Percentiles rank a stretch among this genome's conserved stretches.
Evolutionary conservation across 2,329 filamentous ascomycete species (phyloP).

Genomic region (Phialophora tarda): DNA sequence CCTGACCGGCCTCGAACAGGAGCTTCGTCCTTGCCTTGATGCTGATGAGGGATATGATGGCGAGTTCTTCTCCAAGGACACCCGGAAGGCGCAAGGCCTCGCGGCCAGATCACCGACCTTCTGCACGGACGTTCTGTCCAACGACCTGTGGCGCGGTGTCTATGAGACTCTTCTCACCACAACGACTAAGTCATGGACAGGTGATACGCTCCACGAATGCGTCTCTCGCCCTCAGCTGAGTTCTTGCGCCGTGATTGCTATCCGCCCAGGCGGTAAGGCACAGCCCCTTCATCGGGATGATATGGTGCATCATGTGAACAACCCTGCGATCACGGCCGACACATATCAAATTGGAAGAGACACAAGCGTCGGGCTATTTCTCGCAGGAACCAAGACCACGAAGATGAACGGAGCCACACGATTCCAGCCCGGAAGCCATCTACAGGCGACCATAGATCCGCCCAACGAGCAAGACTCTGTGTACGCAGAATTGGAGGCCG

Average conservation of each 20-base stretch:
- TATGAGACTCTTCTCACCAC: neutral
- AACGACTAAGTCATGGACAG: neutral
- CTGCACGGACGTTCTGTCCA: neutral
- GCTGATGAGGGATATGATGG: neutral
- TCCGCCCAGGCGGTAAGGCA: neutral
- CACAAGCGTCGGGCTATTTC: neutral
- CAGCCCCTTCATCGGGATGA: conserved; percentile 5
- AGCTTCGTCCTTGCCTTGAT: conserved; percentile 3
- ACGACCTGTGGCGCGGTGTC: neutral
- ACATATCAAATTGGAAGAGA: conserved; percentile 2
- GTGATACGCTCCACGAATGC: neutral
- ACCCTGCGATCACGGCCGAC: neutral
- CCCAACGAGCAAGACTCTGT: neutral
- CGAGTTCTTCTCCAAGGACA: conserved; percentile 1
- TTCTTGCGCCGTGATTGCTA: neutral
- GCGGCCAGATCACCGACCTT: neutral
- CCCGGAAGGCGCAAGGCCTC: neutral
- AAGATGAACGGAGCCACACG: conserved; percentile 1
- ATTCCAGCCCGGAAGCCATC: neutral
- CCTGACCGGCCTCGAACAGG: conserved; percentile 1
- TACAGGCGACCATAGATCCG: neutral
- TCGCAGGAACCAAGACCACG: neutral
- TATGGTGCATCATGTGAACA: neutral
- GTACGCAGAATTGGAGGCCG: neutral
- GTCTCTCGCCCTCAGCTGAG: neutral